Evolutionary conservation across 2,329 filamentous ascomycete genomes (phyloP).

Genomic region (Xylariaceae sp.): DNA sequence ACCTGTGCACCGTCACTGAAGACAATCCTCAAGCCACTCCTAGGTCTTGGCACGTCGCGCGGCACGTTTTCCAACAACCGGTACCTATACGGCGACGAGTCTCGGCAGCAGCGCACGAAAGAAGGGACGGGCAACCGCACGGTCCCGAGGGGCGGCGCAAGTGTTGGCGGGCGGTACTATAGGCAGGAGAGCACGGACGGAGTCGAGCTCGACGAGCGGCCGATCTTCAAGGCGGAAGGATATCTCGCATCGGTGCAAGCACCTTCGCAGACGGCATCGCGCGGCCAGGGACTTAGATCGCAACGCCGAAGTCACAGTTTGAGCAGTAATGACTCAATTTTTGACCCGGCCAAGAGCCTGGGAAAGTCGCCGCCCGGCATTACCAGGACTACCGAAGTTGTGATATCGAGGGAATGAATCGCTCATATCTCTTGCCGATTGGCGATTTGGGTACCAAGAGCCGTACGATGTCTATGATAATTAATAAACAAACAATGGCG

Average conservation of each 20-base stretch:
- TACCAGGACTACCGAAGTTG: background rate
- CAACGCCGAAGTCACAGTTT: background rate
- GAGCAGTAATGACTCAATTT: background rate
- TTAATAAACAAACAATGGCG: too few species aligned
- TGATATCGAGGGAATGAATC: background rate
- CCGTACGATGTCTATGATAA: too few species aligned
- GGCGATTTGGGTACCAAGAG: too few species aligned
- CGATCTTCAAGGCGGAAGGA: conserved; percentile 7
- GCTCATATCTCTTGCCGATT: too few species aligned
- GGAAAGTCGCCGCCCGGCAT: background rate
- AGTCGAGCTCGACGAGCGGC: conserved; percentile 14
- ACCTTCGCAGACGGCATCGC: background rate
- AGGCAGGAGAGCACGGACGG: conserved; percentile 10
- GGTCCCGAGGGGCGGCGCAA: conserved; percentile 3
- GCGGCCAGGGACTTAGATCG: too few species aligned
- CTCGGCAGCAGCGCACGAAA: too few species aligned
- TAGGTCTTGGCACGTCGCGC: background rate
- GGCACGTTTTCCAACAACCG: too few species aligned
- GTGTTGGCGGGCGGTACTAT: conserved; percentile 10
- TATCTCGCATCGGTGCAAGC: conserved; percentile 3
- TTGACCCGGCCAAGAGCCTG: background rate
- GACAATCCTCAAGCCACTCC: conserved; percentile 9
- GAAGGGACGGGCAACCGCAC: conserved; percentile 5
- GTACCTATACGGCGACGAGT: too few species aligned
- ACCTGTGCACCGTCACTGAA: conserved; percentile 38